Conservation (phyloP, 2,329 filamentous ascomycete species). For the Cladosporium sp. region DNA sequence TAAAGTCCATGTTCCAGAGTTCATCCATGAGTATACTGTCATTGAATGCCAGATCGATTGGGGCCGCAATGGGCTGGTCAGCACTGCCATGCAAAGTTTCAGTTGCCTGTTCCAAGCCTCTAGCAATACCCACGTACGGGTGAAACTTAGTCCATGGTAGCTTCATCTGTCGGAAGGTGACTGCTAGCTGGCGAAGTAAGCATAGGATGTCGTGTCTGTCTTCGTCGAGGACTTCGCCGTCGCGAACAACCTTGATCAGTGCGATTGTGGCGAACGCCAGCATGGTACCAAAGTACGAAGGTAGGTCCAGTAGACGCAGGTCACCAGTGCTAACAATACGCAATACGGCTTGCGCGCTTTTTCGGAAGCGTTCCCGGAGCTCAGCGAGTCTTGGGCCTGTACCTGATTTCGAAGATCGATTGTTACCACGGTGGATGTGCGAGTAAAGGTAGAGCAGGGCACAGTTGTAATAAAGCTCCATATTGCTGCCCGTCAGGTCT, state of each 20-base stretch:
- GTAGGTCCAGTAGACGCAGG: slow-evolving; percentile 34
- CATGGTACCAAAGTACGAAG: slow-evolving; percentile 37
- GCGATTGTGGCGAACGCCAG: slow-evolving; percentile 35
- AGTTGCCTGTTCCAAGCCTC: neutral
- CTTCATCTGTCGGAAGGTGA: neutral
- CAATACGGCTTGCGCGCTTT: slow-evolving; percentile 31
- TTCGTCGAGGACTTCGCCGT: neutral
- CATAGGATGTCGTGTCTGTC: neutral
- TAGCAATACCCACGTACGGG: neutral
- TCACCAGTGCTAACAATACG: slow-evolving; percentile 30
- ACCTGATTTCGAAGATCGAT: slow-evolving; percentile 23
- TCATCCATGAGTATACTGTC: slow-evolving; percentile 7
- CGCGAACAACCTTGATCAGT: slow-evolving; percentile 30
- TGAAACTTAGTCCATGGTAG: neutral
- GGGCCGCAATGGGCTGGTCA: neutral
- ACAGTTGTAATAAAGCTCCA: slow-evolving; percentile 33
- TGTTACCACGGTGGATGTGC: slow-evolving; percentile 31
- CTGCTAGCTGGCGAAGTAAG: neutral
- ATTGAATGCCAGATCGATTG: neutral
- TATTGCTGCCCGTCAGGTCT: slow-evolving; percentile 30
- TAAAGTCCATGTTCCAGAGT: slow-evolving; percentile 10
- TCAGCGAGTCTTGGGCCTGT: slow-evolving; percentile 30
- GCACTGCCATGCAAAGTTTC: neutral
- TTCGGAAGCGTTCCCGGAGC: slow-evolving; percentile 29
- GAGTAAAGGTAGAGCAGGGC: slow-evolving; percentile 33